Conservation (phyloP, 805 yeast species). For the Wickerhamomyces sydowiorum region DNA sequence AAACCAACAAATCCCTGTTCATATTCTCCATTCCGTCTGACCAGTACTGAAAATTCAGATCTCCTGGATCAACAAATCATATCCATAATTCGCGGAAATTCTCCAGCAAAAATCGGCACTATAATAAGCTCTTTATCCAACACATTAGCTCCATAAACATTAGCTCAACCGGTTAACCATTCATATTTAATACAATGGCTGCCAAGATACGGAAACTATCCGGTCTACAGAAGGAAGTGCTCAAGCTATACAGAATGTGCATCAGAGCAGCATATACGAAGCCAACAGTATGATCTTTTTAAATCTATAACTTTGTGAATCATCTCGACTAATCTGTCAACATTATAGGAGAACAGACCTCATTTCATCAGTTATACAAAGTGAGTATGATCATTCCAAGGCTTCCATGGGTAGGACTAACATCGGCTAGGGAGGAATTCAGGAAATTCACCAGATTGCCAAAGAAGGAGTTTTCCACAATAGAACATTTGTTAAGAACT, state of each 20-base stretch:
- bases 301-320: not conserved
- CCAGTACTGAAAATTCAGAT: too few relatives aligned
- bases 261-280: conserved; percentile 39
- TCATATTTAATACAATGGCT: conserved; percentile 25
- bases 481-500: conserved; percentile 75
- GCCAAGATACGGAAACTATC: conserved; percentile 25
- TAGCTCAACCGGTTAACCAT: too few relatives aligned
- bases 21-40: too few relatives aligned
- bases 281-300: conserved; percentile 27
- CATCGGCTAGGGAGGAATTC: conserved; percentile 48
- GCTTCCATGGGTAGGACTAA: not conserved
- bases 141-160: too few relatives aligned
- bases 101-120: too few relatives aligned
- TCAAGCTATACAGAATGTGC: conserved; percentile 42
- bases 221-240: conserved; percentile 49
- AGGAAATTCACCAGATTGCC: conserved; percentile 48
- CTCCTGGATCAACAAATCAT: too few relatives aligned
- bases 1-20: too few relatives aligned
- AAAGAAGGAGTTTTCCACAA: conserved; percentile 76
- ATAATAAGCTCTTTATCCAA: too few relatives aligned
- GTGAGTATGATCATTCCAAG: conserved; percentile 11
- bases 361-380: conserved; percentile 36
- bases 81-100: too few relatives aligned
- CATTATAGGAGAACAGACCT: conserved; percentile 30
- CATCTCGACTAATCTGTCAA: not conserved